Evolutionary conservation across 805 yeast species (phyloP).

Genomic region (Starmerella kuoi): DNA sequence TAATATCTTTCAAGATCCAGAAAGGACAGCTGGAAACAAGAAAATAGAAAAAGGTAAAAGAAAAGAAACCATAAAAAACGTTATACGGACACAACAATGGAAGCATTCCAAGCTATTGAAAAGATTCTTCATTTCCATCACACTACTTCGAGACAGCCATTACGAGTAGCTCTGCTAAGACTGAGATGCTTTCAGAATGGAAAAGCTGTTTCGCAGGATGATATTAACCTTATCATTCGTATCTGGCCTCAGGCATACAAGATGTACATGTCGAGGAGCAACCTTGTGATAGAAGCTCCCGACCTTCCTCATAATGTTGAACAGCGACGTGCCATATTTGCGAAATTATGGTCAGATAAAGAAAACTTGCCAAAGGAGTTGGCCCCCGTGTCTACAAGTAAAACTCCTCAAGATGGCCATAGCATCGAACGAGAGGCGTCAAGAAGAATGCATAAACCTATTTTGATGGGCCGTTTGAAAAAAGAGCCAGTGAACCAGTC

Average conservation of each 20-base stretch:
- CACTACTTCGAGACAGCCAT: constrained; percentile 19
- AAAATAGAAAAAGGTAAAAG: too few relatives aligned
- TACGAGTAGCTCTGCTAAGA: constrained; percentile 19
- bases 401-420: background rate
- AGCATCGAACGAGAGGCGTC: background rate
- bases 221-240: constrained; percentile 19
- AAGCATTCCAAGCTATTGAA: constrained; percentile 22
- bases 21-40: too few relatives aligned
- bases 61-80: too few relatives aligned
- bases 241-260: constrained; percentile 23
- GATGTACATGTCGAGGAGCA: constrained; percentile 9
- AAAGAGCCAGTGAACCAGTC: background rate
- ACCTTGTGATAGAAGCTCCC: constrained; percentile 10
- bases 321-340: constrained; percentile 5
- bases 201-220: constrained; percentile 14
- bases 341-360: constrained; percentile 7
- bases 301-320: constrained; percentile 12
- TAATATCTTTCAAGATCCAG: too few relatives aligned
- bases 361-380: constrained; percentile 10
- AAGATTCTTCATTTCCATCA: constrained; percentile 20
- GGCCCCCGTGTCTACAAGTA: too few relatives aligned
- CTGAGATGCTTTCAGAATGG: constrained; percentile 20
- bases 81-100: too few relatives aligned
- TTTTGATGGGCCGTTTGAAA: constrained; percentile 3
- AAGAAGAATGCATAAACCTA: background rate